Conservation (phyloP, 2,329 filamentous ascomycete species). For the Exophiala sideris region DNA sequence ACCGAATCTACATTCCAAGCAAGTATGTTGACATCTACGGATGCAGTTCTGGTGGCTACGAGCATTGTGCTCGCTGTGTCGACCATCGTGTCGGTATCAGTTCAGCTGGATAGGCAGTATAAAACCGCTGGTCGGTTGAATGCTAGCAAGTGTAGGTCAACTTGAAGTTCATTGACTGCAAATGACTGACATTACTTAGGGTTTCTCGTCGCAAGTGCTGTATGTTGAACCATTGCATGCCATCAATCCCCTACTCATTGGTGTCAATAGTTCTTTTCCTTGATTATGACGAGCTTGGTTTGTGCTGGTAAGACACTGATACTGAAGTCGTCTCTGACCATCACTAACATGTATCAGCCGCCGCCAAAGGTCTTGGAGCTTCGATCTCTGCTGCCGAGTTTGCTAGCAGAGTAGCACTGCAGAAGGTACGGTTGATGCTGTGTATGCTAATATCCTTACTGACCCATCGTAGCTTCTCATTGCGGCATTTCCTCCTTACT, state of each 20-base stretch:
- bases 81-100: conserved; percentile 18
- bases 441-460: not conserved
- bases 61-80: conserved; percentile 22
- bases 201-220: conserved; percentile 18
- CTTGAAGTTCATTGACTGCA: not conserved
- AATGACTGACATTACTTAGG: conserved; percentile 8
- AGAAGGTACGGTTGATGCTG: conserved; percentile 13
- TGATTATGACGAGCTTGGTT: conserved; percentile 20
- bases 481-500: conserved; percentile 21
- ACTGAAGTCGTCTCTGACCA: not conserved
- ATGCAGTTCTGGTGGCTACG: conserved; percentile 17
- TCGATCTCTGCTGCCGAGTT: conserved; percentile 17
- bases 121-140: conserved; percentile 13
- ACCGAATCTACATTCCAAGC: not conserved
- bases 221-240: not conserved
- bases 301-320: conserved; percentile 17
- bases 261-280: conserved; percentile 17
- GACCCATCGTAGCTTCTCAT: conserved; percentile 17
- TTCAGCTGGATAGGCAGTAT: conserved; percentile 22
- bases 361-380: conserved; percentile 21
- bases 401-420: conserved; percentile 8
- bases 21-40: conserved; percentile 20
- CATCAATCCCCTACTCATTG: conserved; percentile 1
- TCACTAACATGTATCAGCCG: conserved; percentile 15
- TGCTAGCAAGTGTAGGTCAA: conserved; percentile 22